These are phyloP conservation scores for Exophiala lecanii-corni DNA, from an alignment of 2,329 filamentous ascomycete genomes.

Conservation along the genomic window DNA sequence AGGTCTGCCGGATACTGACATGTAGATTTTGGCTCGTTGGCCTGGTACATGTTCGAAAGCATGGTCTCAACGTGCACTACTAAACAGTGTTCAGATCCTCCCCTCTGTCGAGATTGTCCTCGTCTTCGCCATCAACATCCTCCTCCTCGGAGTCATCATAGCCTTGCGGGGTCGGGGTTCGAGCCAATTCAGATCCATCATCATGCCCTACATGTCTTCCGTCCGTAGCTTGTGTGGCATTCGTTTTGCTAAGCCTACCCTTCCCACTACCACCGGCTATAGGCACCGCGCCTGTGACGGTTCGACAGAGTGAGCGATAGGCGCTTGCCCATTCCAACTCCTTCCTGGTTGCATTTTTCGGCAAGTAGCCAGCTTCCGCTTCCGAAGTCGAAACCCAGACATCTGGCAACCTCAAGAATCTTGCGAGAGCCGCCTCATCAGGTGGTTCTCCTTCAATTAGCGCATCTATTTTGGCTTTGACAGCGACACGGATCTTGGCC, in stretches of 20 bases:
- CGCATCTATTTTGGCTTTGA: conserved; percentile 77
- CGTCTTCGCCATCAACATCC: conserved; percentile 13
- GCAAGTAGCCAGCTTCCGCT: conserved; percentile 7
- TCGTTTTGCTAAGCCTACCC: conserved; percentile 10
- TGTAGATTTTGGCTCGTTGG: too few relatives aligned
- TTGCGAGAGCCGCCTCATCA: conserved; percentile 34
- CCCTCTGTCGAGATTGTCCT: conserved; percentile 6
- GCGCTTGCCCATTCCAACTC: conserved; percentile 23
- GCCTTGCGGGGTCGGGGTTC: not conserved
- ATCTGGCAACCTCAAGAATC: conserved; percentile 37
- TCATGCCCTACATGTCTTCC: not conserved
- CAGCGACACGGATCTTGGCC: conserved; percentile 77
- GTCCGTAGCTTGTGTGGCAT: too few relatives aligned
- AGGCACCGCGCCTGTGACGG: conserved; percentile 7
- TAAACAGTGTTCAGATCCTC: too few relatives aligned
- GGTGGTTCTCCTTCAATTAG: conserved; percentile 45
- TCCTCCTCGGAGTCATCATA: conserved; percentile 14
- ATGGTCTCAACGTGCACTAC: too few relatives aligned
- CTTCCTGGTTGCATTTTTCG: conserved; percentile 13
- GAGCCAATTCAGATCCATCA: not conserved
- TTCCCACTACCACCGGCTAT: conserved; percentile 8
- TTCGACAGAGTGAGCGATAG: conserved; percentile 19
- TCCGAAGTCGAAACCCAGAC: conserved; percentile 5
- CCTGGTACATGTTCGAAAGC: too few relatives aligned
- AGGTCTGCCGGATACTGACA: too few relatives aligned